phyloP scores from a whole-genome alignment of 2,329 filamentous ascomycete genomes.

The Pseudogymnoascus verrucosus region DNA sequence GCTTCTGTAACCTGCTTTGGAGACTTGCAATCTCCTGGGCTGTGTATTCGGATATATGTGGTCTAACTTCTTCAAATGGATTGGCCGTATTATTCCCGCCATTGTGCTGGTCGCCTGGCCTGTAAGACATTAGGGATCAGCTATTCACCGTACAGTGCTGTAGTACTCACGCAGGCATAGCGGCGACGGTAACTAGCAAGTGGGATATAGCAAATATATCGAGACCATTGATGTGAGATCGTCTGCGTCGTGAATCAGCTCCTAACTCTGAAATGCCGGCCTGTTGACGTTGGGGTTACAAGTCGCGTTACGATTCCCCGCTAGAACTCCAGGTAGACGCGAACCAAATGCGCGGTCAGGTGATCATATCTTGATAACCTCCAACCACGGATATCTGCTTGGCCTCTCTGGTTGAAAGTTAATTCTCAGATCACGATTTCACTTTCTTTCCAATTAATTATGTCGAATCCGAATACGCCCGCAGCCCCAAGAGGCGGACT shows the following conservation, averaged over 20 bases:
- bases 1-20: conserved; percentile 78
- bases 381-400: not conserved
- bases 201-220: conserved; percentile 2
- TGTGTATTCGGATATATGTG: conserved; percentile 70
- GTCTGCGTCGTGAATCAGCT: not conserved
- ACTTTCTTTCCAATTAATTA: conserved; percentile 11
- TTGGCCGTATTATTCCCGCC: conserved; percentile 49
- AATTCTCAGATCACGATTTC: not conserved
- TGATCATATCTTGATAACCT: conserved; percentile 7
- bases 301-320: not conserved
- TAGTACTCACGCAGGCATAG: conserved; percentile 13
- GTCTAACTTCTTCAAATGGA: conserved; percentile 69
- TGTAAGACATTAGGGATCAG: conserved; percentile 28
- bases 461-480: conserved; percentile 23
- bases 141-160: not conserved
- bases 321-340: not conserved
- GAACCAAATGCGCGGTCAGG: conserved; percentile 14
- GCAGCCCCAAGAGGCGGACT: conserved; percentile 41
- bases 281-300: not conserved
- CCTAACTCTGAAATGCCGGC: not conserved
- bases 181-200: not conserved
- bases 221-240: not conserved
- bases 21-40: conserved; percentile 85
- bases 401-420: not conserved
- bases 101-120: conserved; percentile 60